Evolutionary conservation across 2,329 filamentous ascomycete genomes (phyloP).

Genomic region (Epichloe gansuensis): DNA sequence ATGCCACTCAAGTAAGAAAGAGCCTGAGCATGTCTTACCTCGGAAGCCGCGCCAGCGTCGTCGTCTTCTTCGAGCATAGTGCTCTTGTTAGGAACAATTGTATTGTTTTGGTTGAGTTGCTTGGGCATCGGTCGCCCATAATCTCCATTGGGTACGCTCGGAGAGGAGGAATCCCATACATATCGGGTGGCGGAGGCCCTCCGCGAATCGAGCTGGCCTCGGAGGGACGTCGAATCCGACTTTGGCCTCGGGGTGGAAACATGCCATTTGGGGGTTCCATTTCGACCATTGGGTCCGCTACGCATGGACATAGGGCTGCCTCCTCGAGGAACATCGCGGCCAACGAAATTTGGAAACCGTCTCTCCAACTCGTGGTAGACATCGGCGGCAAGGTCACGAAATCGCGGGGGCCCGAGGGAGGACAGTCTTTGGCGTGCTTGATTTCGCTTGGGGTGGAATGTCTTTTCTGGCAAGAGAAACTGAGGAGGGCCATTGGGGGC

Average conservation of each 20-base stretch:
- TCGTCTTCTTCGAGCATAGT: conserved; percentile 96
- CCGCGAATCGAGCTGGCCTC: conserved; percentile 50
- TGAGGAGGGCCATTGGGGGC: conserved; percentile 47
- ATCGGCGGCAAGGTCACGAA: conserved; percentile 86
- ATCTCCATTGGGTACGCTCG: conserved; percentile 46
- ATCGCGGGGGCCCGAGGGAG: conserved; percentile 74
- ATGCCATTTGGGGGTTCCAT: conserved; percentile 47
- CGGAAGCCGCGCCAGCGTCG: conserved; percentile 34
- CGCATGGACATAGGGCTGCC: conserved; percentile 58
- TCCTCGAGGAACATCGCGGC: conserved; percentile 53
- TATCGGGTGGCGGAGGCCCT: conserved; percentile 25
- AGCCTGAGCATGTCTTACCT: conserved; percentile 22
- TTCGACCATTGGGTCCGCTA: conserved; percentile 42
- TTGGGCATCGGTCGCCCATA: conserved; percentile 72
- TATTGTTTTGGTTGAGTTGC: conserved; percentile 80
- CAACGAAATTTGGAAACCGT: conserved; percentile 71
- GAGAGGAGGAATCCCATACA: conserved; percentile 48
- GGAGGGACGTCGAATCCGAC: conserved; percentile 44
- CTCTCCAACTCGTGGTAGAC: conserved; percentile 92
- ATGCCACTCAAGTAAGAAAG: not conserved
- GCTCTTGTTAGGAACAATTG: conserved; percentile 94
- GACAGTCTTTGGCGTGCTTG: conserved; percentile 94
- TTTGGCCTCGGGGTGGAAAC: conserved; percentile 38
- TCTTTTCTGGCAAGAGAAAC: conserved; percentile 71
- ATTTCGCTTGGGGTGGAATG: conserved; percentile 94